A percentile compares a stretch with the other conserved stretches of the same genome.
phyloP scores from a whole-genome alignment of 1,284 basidiomycete species.

The Pyrrhoderma noxium region DNA sequence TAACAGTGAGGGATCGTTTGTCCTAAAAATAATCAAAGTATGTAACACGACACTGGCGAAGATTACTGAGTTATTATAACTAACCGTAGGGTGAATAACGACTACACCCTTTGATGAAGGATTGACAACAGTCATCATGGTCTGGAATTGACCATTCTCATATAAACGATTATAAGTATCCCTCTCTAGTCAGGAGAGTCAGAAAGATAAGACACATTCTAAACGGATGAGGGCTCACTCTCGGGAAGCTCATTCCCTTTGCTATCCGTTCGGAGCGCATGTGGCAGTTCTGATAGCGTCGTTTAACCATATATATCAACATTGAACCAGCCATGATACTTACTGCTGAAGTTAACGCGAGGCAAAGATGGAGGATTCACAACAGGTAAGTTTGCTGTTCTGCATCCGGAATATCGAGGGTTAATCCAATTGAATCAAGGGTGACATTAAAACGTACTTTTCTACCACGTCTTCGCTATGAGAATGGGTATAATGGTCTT shows the following conservation, averaged over 20 bases:
- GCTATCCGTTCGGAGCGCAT: background rate
- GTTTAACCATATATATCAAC: no score
- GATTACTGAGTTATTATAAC: constrained; percentile 20
- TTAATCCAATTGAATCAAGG: background rate
- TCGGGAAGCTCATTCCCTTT: background rate
- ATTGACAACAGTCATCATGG: constrained; percentile 45
- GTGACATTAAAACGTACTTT: constrained; percentile 32
- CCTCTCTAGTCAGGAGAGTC: background rate
- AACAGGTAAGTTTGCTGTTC: constrained; percentile 46
- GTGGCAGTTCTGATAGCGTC: background rate
- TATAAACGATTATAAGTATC: constrained; percentile 50
- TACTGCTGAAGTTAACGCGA: constrained; percentile 19
- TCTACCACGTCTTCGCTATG: constrained; percentile 39
- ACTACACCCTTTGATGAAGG: constrained; percentile 44
- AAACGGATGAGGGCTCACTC: no score
- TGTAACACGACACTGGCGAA: background rate
- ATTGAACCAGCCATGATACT: no score
- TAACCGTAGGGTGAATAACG: constrained; percentile 54
- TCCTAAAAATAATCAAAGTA: constrained; percentile 35
- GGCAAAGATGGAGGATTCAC: constrained; percentile 16
- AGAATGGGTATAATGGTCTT: constrained; percentile 44
- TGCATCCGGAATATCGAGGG: constrained; percentile 22
- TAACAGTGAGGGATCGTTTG: constrained; percentile 55
- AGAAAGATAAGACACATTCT: background rate
- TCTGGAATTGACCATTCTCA: constrained; percentile 43